A percentile compares a stretch with the other conserved stretches of the same genome.
phyloP scores from a whole-genome alignment of 1,139 yeast genomes.

The Debaryomycetaceae sp. region DNA sequence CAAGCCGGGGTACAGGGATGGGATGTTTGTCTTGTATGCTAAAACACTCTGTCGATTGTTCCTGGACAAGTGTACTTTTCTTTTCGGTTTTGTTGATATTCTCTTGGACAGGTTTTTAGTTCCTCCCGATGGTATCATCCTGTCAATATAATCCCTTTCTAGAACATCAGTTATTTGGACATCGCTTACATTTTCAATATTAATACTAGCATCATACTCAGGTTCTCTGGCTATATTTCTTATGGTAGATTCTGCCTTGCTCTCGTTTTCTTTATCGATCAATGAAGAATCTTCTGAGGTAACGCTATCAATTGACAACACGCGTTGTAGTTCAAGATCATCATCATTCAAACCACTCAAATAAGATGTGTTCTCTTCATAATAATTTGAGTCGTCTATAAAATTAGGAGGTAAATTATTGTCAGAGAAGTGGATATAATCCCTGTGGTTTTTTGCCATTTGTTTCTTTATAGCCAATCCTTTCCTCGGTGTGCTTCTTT shows the following conservation, averaged over 20 bases:
- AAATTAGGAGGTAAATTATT: not conserved
- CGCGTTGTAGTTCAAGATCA: not conserved
- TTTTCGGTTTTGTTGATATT: not conserved
- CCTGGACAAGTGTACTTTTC: not conserved
- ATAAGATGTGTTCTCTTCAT: slow-evolving; percentile 2
- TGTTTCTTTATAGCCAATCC: slow-evolving; percentile 36
- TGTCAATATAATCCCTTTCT: slow-evolving; percentile 1
- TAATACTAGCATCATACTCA: not conserved
- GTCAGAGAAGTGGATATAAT: not conserved
- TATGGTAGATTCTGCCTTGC: not conserved
- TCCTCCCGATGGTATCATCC: not conserved
- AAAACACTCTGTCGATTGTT: not conserved
- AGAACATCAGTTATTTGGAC: not conserved
- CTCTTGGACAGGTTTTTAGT: not conserved
- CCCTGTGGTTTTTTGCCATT: not conserved
- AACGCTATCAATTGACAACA: not conserved
- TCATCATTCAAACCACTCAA: slow-evolving; percentile 1
- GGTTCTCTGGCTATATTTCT: not conserved
- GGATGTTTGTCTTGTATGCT: too few species aligned
- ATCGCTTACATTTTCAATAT: not conserved
- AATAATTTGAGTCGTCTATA: slow-evolving; percentile 4
- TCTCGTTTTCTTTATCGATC: not conserved
- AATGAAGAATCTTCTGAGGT: not conserved
- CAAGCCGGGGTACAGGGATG: not conserved
- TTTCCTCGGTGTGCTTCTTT: slow-evolving; percentile 21